These are phyloP conservation scores for Stachybotrys echinatus DNA, from an alignment of 2,329 filamentous ascomycete species.

Conservation along the genomic window DNA sequence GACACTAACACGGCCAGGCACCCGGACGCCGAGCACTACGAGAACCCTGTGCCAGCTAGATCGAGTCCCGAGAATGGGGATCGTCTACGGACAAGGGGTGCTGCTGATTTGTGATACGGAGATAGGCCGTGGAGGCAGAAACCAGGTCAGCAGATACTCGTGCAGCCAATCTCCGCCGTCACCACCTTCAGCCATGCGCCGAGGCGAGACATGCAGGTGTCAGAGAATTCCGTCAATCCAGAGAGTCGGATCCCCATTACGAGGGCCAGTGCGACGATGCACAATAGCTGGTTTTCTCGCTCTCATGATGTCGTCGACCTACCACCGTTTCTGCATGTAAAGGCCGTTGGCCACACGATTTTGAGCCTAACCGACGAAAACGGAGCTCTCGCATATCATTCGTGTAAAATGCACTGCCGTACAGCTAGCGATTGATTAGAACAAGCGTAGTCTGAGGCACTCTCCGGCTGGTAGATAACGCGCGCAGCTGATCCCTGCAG, in stretches of 20 bases:
- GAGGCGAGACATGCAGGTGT: constrained; percentile 12
- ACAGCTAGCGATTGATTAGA: too few relatives aligned
- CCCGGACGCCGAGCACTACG: neutral
- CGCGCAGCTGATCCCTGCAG: too few relatives aligned
- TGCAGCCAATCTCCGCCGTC: neutral
- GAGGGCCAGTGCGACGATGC: neutral
- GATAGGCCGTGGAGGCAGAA: neutral
- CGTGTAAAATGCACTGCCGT: too few relatives aligned
- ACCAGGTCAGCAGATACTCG: neutral
- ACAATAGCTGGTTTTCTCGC: neutral
- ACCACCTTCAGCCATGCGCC: constrained; percentile 2
- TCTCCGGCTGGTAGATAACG: too few relatives aligned
- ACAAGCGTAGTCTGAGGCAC: too few relatives aligned
- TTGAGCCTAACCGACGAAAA: too few relatives aligned
- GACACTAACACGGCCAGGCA: neutral
- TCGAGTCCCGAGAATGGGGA: neutral
- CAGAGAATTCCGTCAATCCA: constrained; percentile 1
- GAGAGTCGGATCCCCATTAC: neutral
- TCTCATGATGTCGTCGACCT: constrained; percentile 1
- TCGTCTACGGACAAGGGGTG: neutral
- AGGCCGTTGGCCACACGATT: too few relatives aligned
- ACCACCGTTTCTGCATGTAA: neutral
- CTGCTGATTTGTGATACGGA: neutral
- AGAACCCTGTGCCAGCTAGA: neutral
- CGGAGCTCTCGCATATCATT: too few relatives aligned